Percentiles rank a stretch among this genome's conserved stretches.
Conservation (phyloP, 352 stramenopile genomes). For the Blastocystis sp. region DNA sequence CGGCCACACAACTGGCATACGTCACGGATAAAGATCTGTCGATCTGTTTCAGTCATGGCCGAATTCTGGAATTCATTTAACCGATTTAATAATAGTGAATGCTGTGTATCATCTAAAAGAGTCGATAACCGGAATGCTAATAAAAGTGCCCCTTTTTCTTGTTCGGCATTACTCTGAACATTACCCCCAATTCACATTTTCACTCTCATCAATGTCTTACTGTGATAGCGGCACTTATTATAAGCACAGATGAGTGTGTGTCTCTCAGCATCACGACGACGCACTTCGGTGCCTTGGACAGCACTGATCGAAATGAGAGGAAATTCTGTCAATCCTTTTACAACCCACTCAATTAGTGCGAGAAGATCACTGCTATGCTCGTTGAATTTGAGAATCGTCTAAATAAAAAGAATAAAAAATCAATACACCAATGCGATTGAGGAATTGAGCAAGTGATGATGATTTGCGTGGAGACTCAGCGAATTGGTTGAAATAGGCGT, state of each 20-base stretch:
- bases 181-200: not conserved
- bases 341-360: slow-evolving; percentile 58
- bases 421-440: not conserved
- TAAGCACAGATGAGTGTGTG: slow-evolving; percentile 65
- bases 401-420: not conserved
- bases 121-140: slow-evolving; percentile 61
- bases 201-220: not conserved
- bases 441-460: slow-evolving; percentile 11
- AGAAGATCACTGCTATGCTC: slow-evolving; percentile 54
- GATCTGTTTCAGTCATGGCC: not conserved
- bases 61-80: slow-evolving; percentile 46
- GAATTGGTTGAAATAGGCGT: slow-evolving; percentile 53
- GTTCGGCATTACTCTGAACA: not conserved
- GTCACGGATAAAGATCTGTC: not conserved
- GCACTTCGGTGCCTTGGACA: slow-evolving; percentile 25
- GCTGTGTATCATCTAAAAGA: slow-evolving; percentile 48
- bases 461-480: not conserved
- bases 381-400: slow-evolving; percentile 61
- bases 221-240: slow-evolving; percentile 62
- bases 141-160: slow-evolving; percentile 49
- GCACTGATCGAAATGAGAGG: slow-evolving; percentile 53
- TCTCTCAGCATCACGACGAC: slow-evolving; percentile 44
- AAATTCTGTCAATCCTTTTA: slow-evolving; percentile 65
- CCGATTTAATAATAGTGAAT: slow-evolving; percentile 12
- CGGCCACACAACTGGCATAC: slow-evolving; percentile 49